Conservation (phyloP, 2,329 filamentous ascomycete species). For the Didymella exigua region DNA sequence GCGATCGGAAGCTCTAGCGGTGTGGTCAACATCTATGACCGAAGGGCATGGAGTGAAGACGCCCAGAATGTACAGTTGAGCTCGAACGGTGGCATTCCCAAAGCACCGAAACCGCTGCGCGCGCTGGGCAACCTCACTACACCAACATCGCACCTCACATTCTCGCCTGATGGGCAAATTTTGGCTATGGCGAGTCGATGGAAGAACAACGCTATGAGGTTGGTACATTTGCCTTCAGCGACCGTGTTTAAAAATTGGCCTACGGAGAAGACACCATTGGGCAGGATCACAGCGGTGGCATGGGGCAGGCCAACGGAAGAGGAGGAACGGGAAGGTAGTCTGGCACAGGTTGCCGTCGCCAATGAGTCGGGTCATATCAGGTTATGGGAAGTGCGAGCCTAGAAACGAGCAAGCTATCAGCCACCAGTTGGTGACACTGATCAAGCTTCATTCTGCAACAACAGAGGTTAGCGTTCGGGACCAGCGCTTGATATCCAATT, state of each 20-base stretch:
- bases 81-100: conserved; percentile 59
- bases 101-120: conserved; percentile 72
- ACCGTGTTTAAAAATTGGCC: conserved; percentile 98
- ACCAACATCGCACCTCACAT: conserved; percentile 76
- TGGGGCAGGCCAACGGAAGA: conserved; percentile 53
- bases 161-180: conserved; percentile 88
- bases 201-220: conserved; percentile 84
- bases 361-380: conserved; percentile 89
- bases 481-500: not conserved
- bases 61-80: conserved; percentile 26
- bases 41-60: conserved; percentile 64
- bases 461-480: not conserved
- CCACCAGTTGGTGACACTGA: not conserved
- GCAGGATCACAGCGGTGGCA: conserved; percentile 70
- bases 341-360: conserved; percentile 73
- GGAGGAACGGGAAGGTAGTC: conserved; percentile 65
- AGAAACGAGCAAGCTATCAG: not conserved
- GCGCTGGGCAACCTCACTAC: conserved; percentile 87
- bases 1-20: conserved; percentile 85
- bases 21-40: conserved; percentile 93
- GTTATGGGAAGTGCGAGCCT: conserved; percentile 72
- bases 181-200: conserved; percentile 83
- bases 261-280: conserved; percentile 85
- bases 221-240: conserved; percentile 89
- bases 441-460: not conserved